Evolutionary conservation across 495 filamentous ascomycete species (phyloP), one percentile per base, ranked within the genome.

Genomic region (Lepraria neglecta): DNA sequence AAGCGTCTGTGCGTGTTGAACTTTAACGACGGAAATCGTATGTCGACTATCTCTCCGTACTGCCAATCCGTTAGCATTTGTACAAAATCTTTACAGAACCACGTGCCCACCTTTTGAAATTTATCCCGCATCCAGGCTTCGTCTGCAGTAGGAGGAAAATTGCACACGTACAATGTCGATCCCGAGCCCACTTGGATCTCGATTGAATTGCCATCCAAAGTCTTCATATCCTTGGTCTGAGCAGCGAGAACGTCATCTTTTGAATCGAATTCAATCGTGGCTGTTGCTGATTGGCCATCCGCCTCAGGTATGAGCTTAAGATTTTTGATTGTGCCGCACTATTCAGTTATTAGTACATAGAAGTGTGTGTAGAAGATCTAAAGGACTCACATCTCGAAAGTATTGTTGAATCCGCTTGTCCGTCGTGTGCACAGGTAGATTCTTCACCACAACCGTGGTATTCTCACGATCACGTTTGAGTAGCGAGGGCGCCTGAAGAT

Each of bases 21-120:
- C 72, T 92, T 92, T 50, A 98, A 82, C 45, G 88, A 94, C 7
- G 94, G 94, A 69, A 92, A 92, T 14, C 94, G 88, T 56, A 98
- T 78, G 68, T 87, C 89, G 57, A 92, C 76, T 58, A 98, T 85
- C 40, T 92, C 84, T 55, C 94, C 92, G 68, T 81, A 90, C 75
- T 83, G 65, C 51, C 61, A 35, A 42, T 21, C 28, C 30, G 64
- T 77, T 53, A 76, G 69, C 53, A 44, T 38, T 46, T 21, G 15
- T 2, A 51, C 14, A 15, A 61, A 24, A 2, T 48, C 67, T 55
- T 28, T 12, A 42, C 24, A 51, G 9, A 43, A 47, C 61, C 45
- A 54, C 12, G 42, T 57, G 70, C 77, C 64, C 69, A 82, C 81
- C 61, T 81, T 72, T 63, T 81, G 75, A 72, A 97, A 95, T 24